Evolutionary conservation across 192 early-diverging fungal species (phyloP), one percentile per base, ranked within the genome.

Genomic region (Geosiphon pyriformis): DNA sequence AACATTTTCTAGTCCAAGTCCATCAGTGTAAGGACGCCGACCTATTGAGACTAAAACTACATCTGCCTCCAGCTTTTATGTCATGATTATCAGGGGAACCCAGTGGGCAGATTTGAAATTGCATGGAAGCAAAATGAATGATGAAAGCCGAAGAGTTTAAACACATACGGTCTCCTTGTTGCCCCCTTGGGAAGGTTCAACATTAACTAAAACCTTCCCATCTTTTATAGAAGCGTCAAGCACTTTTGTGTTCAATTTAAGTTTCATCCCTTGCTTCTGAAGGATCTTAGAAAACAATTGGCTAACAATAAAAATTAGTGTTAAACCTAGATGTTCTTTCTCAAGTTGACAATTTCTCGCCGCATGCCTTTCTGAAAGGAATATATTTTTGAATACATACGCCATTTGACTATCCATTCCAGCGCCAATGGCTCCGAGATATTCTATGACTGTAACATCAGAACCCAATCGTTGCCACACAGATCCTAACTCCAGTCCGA

Each of bases 171-270:
- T 88, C 75, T 96, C 92, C 29, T 75, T 70, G 70, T 88, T 80
- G 53, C 90, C 90, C 70, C 82, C 85, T 81, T 89, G 87, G 70
- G 93, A 91, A 62, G 91, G 77, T 81, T 98, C 94, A 67, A 94
- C 89, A 59, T 94, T 87, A 61, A 98, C 88, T 61, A 88, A 81
- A 50, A 98, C 93, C 65, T 88, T 88, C 47, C 91, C 94, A 78
- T 91, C 87, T 56, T 83, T 76, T 80, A 91, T 89, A 73, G 85
- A 88, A 32, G 94, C 92, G 56, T 83, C 86, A 35, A 91, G 75
- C 46, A 98, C 96, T 86, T 97, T 96, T 77, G 96, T 98, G 83
- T 83, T 85, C 72, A 95, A 80, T 88, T 96, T 96, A 87, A 98
- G 97, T 81, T 97, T 95, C 79, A 97, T 88, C 42, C 94, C 94